Evolutionary conservation across 2,329 filamentous ascomycete genomes (phyloP).

Genomic region (Colletotrichum gigasporum): DNA sequence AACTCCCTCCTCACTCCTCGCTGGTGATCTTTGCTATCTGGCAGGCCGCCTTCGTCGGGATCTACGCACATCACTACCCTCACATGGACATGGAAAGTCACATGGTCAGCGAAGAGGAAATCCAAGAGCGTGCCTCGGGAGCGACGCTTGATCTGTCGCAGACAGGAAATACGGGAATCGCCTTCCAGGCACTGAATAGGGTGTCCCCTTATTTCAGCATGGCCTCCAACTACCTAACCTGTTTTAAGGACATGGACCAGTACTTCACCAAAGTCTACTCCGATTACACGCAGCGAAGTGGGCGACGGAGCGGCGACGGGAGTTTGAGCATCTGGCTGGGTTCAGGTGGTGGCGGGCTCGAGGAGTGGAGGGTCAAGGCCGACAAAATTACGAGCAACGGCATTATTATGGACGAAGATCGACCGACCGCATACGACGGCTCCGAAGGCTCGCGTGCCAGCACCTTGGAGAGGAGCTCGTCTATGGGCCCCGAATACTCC

Average conservation of each 20-base stretch:
- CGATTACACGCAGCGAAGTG: constrained; percentile 50
- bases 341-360: constrained; percentile 59
- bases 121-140: constrained; percentile 36
- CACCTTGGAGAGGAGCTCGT: constrained; percentile 42
- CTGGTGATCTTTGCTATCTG: constrained; percentile 74
- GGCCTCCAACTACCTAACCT: constrained; percentile 64
- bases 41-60: constrained; percentile 71
- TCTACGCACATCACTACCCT: constrained; percentile 74
- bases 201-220: constrained; percentile 64
- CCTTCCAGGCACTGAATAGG: constrained; percentile 58
- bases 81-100: constrained; percentile 71
- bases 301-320: constrained; percentile 40
- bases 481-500: constrained; percentile 37
- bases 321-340: constrained; percentile 52
- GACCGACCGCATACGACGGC: constrained; percentile 35
- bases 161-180: constrained; percentile 54
- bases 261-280: constrained; percentile 54
- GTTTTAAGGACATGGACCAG: constrained; percentile 61
- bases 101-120: constrained; percentile 54
- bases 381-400: constrained; percentile 55
- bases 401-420: constrained; percentile 45
- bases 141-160: constrained; percentile 42
- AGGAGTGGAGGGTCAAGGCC: constrained; percentile 59
- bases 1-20: constrained; percentile 73
- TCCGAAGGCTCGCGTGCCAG: constrained; percentile 40